A percentile compares a stretch with the other conserved stretches of the same genome.
These are phyloP conservation scores for Cydonia oblonga DNA, from an alignment of 331 rosid genomes.

Conservation along the genomic window DNA sequence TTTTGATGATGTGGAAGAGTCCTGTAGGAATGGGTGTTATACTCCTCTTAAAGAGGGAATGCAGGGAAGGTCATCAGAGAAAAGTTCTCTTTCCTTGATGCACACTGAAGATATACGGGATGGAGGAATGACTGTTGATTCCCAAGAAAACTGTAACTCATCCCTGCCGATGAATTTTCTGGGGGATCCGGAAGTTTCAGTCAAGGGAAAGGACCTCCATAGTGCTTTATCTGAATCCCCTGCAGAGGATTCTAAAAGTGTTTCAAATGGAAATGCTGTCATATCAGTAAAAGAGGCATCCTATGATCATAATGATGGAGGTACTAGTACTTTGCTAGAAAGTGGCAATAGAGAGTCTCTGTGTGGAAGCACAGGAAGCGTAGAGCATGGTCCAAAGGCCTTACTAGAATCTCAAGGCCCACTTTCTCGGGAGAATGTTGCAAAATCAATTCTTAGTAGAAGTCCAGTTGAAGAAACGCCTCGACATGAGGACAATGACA, in stretches of 20 bases:
- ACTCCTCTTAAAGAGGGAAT: conserved; percentile 13
- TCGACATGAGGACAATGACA: conserved; percentile 12
- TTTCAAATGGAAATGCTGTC: conserved; percentile 5
- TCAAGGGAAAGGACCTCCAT: conserved; percentile 18
- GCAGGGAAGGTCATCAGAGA: conserved; percentile 15
- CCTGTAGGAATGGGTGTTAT: conserved; percentile 23
- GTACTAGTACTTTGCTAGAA: conserved; percentile 6
- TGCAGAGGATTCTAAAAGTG: conserved; percentile 1
- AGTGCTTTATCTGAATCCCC: conserved; percentile 10
- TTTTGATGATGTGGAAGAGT: conserved; percentile 35
- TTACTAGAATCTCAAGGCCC: conserved; percentile 21
- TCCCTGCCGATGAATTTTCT: conserved; percentile 10
- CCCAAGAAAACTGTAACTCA: conserved; percentile 23
- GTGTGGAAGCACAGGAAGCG: conserved; percentile 16
- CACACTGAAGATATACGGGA: conserved; percentile 19
- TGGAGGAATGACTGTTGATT: conserved; percentile 15
- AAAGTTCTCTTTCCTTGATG: not conserved
- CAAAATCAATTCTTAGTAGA: conserved; percentile 2
- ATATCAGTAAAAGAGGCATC: conserved; percentile 18
- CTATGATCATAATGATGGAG: conserved; percentile 17
- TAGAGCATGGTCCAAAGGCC: conserved; percentile 19
- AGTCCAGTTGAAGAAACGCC: conserved; percentile 20
- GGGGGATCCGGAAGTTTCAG: conserved; percentile 17
- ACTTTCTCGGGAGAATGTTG: not conserved
- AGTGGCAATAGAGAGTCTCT: conserved; percentile 11